A percentile compares a stretch with the other conserved stretches of the same genome.
These are phyloP conservation scores for Solanum boliviense DNA, from an alignment of 257 asterid genomes.

Conservation along the genomic window DNA sequence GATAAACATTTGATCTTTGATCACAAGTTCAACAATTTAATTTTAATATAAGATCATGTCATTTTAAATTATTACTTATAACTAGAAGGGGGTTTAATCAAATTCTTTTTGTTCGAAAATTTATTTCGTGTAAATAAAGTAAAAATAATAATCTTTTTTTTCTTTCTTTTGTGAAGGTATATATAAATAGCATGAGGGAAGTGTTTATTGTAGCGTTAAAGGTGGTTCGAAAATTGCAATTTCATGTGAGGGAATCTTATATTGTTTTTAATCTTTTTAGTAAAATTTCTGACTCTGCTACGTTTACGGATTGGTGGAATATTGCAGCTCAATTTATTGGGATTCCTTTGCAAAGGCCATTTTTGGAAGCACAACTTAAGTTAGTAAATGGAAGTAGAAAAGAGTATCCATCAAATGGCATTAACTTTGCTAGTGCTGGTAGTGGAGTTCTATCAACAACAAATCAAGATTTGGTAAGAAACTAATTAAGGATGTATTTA, in stretches of 20 bases:
- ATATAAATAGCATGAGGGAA: neutral
- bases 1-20: neutral
- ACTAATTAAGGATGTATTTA: neutral
- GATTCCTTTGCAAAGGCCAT: conserved; percentile 58
- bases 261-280: neutral
- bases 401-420: conserved; percentile 49
- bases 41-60: neutral
- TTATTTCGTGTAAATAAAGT: neutral
- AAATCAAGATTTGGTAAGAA: conserved; percentile 41
- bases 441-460: conserved; percentile 60
- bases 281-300: neutral
- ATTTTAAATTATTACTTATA: neutral
- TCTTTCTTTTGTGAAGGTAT: neutral
- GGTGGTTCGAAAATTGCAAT: neutral
- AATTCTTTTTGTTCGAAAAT: neutral
- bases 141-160: neutral
- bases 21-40: neutral
- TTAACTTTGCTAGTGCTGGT: conserved; percentile 87
- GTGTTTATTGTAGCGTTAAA: neutral
- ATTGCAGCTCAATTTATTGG: conserved; percentile 48
- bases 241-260: neutral
- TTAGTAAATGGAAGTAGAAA: conserved; percentile 24
- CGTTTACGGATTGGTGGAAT: neutral
- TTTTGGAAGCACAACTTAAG: conserved; percentile 32
- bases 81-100: neutral